A percentile compares a stretch with the other conserved stretches of the same genome.
Conservation (phyloP, 2,329 filamentous ascomycete genomes). For the Parascedosporium putredinis region DNA sequence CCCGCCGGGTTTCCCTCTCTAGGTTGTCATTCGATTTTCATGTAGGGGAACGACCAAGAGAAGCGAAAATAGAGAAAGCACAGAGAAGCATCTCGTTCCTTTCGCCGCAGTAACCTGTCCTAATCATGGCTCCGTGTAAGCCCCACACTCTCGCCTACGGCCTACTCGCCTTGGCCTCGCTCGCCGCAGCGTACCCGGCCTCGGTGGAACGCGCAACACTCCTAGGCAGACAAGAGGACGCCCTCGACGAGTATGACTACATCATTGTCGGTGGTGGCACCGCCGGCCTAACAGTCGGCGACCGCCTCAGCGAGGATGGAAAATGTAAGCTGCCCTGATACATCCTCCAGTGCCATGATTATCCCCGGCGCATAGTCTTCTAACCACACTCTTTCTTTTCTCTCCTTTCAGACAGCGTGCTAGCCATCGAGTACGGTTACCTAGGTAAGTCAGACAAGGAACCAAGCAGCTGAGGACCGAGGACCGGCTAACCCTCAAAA, state of each 20-base stretch:
- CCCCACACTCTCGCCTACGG: background rate
- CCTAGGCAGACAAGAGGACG: background rate
- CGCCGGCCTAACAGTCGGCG: constrained; percentile 29
- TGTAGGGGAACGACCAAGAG: too few species aligned
- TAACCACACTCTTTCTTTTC: too few species aligned
- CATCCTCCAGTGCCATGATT: too few species aligned
- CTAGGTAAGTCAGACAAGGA: constrained; percentile 14
- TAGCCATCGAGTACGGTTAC: constrained; percentile 14
- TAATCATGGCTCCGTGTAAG: background rate
- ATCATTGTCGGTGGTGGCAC: constrained; percentile 32
- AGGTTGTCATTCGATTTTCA: too few species aligned
- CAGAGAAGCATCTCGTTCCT: background rate
- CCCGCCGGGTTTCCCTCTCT: too few species aligned
- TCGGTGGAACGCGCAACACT: background rate
- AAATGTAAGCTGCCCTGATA: constrained; percentile 15
- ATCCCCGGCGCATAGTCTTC: too few species aligned
- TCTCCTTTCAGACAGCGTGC: constrained; percentile 10
- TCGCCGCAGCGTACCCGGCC: background rate
- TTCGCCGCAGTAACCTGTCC: background rate
- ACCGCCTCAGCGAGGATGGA: constrained; percentile 26
- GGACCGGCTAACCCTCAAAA: constrained; percentile 15
- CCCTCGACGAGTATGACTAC: constrained; percentile 16
- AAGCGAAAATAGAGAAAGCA: too few species aligned
- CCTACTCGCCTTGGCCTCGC: background rate
- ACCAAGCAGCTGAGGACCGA: too few species aligned